Conservation (phyloP, 139 green algal genomes). For the Ulvella scutata region DNA sequence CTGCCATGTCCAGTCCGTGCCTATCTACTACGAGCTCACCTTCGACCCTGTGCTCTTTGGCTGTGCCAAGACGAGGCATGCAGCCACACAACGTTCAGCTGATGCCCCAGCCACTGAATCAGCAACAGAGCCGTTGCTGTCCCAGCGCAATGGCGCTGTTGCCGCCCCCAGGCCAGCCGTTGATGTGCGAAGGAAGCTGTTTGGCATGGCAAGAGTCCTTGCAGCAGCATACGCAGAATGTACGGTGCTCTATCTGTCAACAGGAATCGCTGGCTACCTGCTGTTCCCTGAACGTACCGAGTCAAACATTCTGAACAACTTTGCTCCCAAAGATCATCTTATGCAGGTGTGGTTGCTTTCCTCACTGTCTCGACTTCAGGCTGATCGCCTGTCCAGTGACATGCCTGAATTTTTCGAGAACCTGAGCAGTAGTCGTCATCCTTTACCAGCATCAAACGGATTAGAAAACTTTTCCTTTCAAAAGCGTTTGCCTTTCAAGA, state of each 20-base stretch:
- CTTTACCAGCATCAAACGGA: no score
- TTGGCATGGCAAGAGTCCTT: background rate
- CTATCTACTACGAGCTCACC: constrained; percentile 2
- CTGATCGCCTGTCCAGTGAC: no score
- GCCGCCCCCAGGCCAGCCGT: background rate
- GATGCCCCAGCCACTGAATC: background rate
- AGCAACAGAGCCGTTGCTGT: background rate
- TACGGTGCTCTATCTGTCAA: background rate
- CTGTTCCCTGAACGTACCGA: background rate
- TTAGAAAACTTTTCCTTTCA: no score
- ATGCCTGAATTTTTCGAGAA: no score
- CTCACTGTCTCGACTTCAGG: no score
- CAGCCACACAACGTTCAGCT: no score
- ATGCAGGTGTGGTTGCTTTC: no score
- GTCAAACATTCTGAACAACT: constrained; percentile 4
- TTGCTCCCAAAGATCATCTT: background rate
- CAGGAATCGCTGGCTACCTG: background rate
- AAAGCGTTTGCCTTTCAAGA: no score
- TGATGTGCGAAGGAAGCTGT: background rate
- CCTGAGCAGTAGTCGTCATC: no score
- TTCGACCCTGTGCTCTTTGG: background rate
- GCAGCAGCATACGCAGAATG: background rate
- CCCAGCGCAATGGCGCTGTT: background rate
- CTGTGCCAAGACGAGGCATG: background rate
- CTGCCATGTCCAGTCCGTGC: constrained; percentile 1